These are phyloP conservation scores for Favolaschia claudopus DNA, from an alignment of 768 basidiomycete species.

Conservation along the genomic window DNA sequence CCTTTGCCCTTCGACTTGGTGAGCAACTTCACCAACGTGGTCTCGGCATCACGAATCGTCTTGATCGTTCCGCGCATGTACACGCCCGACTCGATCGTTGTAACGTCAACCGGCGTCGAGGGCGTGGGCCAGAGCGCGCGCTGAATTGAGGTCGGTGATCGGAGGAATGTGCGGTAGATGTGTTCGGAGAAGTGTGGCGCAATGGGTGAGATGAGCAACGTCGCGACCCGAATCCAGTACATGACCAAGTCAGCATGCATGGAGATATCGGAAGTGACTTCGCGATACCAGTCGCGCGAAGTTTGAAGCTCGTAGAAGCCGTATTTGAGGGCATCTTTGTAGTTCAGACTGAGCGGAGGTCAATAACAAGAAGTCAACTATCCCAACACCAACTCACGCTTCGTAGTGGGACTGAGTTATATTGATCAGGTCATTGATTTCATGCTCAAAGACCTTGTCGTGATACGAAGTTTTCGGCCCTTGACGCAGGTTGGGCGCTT, in stretches of 20 bases:
- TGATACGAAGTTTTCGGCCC: constrained; percentile 81
- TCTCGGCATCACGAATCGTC: constrained; percentile 89
- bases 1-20: constrained; percentile 80
- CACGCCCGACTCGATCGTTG: constrained; percentile 71
- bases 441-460: constrained; percentile 90
- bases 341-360: constrained; percentile 72
- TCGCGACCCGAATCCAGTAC: constrained; percentile 84
- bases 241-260: constrained; percentile 92
- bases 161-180: constrained; percentile 81
- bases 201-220: constrained; percentile 83
- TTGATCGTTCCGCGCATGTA: constrained; percentile 96
- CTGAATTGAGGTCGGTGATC: constrained; percentile 81
- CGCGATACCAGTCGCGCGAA: constrained; percentile 94
- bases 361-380: not conserved
- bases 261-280: constrained; percentile 85
- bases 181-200: constrained; percentile 96
- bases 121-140: constrained; percentile 84
- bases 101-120: constrained; percentile 62
- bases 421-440: constrained; percentile 87
- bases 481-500: constrained; percentile 72
- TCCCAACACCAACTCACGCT: constrained; percentile 60
- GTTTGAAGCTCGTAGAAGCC: constrained; percentile 97
- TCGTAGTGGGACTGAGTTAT: constrained; percentile 84
- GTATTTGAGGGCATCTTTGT: constrained; percentile 94
- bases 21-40: constrained; percentile 77